phyloP scores from a whole-genome alignment of 164 flowering plant species.

The Vitis amurensis region DNA sequence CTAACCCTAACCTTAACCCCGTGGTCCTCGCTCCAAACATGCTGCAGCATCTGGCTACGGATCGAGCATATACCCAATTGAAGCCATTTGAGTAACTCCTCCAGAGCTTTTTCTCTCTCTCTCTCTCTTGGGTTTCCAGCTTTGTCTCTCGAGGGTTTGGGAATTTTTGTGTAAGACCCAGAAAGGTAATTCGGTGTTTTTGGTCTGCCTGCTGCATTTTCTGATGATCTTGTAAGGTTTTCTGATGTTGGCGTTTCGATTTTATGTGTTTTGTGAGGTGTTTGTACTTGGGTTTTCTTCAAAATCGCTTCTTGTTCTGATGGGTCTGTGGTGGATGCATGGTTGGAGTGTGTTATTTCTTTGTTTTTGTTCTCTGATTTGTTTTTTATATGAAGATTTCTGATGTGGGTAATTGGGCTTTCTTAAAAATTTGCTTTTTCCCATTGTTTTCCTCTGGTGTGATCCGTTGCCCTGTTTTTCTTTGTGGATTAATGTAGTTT shows the following conservation, averaged over 20 bases:
- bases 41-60: no score
- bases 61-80: no score
- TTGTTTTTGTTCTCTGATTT: no score
- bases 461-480: no score
- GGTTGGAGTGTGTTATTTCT: background rate
- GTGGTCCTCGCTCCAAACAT: no score
- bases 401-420: no score
- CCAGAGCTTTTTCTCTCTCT: background rate
- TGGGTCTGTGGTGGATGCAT: background rate
- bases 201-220: background rate
- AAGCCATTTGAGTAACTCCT: no score
- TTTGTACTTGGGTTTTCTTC: background rate
- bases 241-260: background rate
- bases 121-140: background rate
- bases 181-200: background rate
- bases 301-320: background rate
- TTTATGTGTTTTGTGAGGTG: background rate
- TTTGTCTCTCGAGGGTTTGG: background rate
- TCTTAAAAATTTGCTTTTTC: no score
- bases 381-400: no score
- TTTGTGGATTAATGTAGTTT: no score
- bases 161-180: background rate
- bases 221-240: background rate
- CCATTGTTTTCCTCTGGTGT: no score
- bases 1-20: no score